A percentile compares a stretch with the other conserved stretches of the same genome.
These are phyloP conservation scores for Xylariaceae sp. DNA, from an alignment of 2,329 filamentous ascomycete species.

Conservation along the genomic window DNA sequence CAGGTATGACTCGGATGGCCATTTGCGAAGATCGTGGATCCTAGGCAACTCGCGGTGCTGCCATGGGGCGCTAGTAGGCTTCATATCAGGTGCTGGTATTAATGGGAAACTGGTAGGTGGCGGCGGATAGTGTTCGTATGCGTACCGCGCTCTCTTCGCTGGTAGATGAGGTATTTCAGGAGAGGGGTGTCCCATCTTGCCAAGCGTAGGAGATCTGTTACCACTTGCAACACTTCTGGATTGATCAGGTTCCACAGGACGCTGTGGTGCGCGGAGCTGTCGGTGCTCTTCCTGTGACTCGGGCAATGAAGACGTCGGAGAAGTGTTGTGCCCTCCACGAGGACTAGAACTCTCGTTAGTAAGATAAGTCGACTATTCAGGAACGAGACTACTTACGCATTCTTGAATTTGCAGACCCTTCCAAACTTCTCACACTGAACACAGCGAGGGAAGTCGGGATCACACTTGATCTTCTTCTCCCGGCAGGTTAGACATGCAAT, in stretches of 20 bases:
- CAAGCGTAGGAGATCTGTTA: slow-evolving; percentile 47
- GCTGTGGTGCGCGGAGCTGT: slow-evolving; percentile 32
- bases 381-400: slow-evolving; percentile 63
- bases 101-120: slow-evolving; percentile 21
- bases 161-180: slow-evolving; percentile 34
- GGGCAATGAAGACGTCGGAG: slow-evolving; percentile 48
- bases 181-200: slow-evolving; percentile 28
- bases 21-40: slow-evolving; percentile 48
- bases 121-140: slow-evolving; percentile 45
- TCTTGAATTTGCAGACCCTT: slow-evolving; percentile 78
- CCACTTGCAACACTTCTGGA: slow-evolving; percentile 45
- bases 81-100: slow-evolving; percentile 35
- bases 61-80: slow-evolving; percentile 31
- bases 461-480: slow-evolving; percentile 97
- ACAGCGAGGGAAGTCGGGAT: slow-evolving; percentile 83
- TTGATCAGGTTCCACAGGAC: slow-evolving; percentile 37
- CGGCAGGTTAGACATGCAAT: slow-evolving; percentile 83
- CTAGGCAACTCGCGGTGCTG: slow-evolving; percentile 45
- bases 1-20: slow-evolving; percentile 50
- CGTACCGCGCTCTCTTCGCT: slow-evolving; percentile 49
- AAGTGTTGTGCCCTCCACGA: slow-evolving; percentile 56
- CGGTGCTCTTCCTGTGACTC: slow-evolving; percentile 48
- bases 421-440: slow-evolving; percentile 92
- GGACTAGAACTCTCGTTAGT: slow-evolving; percentile 41
- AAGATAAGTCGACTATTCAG: neutral